Evolutionary conservation across 345 rosid genomes (phyloP).

Genomic region (Erucastrum elatum): DNA sequence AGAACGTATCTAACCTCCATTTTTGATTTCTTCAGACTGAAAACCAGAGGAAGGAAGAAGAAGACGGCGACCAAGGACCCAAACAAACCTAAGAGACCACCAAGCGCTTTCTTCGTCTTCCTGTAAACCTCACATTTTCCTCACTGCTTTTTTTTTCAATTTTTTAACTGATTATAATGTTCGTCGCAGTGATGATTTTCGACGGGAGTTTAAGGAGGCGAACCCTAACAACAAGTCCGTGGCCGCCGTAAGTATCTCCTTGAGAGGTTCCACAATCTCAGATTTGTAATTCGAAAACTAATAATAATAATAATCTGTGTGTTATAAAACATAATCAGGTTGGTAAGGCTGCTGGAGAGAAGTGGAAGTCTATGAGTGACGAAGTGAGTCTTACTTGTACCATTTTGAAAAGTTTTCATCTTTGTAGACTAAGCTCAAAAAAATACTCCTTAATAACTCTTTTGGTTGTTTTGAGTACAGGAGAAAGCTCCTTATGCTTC

Average conservation of each 20-base stretch:
- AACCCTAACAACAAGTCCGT: conserved; percentile 87
- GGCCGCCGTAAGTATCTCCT: conserved; percentile 51
- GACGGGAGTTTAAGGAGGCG: conserved; percentile 59
- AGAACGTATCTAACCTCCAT: not conserved
- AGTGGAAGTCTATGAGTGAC: conserved; percentile 69
- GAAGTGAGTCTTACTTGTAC: conserved; percentile 48
- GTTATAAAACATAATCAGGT: conserved; percentile 44
- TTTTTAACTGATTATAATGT: not conserved
- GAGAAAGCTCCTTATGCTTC: conserved; percentile 64
- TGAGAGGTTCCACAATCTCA: not conserved
- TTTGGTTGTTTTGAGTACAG: conserved; percentile 30
- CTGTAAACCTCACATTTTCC: conserved; percentile 47
- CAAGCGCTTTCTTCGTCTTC: conserved; percentile 87
- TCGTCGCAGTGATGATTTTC: conserved; percentile 56
- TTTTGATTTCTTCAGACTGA: conserved; percentile 40
- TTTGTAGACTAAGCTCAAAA: not conserved
- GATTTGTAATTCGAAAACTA: conserved; percentile 7
- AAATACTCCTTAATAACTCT: not conserved
- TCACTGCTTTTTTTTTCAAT: not conserved
- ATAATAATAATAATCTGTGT: not conserved
- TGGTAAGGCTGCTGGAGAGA: conserved; percentile 78
- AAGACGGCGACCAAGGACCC: conserved; percentile 76
- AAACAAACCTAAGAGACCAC: conserved; percentile 86
- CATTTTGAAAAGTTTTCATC: not conserved
- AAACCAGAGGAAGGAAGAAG: conserved; percentile 53